Conservation (phyloP, 108 stramenopile genomes). For the Mediolabrus comicus region DNA sequence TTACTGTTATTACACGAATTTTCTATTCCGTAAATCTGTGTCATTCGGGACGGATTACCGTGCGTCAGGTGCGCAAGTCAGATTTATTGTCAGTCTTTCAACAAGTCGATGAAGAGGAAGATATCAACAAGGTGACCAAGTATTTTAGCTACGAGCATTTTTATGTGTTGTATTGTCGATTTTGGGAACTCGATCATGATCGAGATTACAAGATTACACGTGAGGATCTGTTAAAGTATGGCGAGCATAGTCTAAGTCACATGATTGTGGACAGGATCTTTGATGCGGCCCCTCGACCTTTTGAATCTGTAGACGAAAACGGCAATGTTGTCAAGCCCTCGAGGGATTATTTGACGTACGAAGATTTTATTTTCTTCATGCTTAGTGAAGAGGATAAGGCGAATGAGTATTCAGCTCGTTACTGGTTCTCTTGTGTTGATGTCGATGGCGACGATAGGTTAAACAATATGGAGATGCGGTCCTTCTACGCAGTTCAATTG, state of each 20-base stretch:
- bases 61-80: slow-evolving; percentile 82
- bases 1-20: slow-evolving; percentile 96
- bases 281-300: slow-evolving; percentile 88
- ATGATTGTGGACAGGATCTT: slow-evolving; percentile 98
- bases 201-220: slow-evolving; percentile 91
- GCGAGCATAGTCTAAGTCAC: slow-evolving; percentile 91
- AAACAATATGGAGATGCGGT: slow-evolving; percentile 95
- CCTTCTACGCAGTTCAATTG: slow-evolving; percentile 88
- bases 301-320: slow-evolving; percentile 40
- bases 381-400: slow-evolving; percentile 97
- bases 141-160: slow-evolving; percentile 98
- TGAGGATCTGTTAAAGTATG: slow-evolving; percentile 95
- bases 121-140: slow-evolving; percentile 95
- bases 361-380: slow-evolving; percentile 99
- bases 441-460: slow-evolving; percentile 95
- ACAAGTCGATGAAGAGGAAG: slow-evolving; percentile 93
- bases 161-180: slow-evolving; percentile 98
- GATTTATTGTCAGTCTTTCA: slow-evolving; percentile 85
- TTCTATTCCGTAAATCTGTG: slow-evolving; percentile 91
- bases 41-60: slow-evolving; percentile 89
- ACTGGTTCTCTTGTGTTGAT: slow-evolving; percentile 97
- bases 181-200: slow-evolving; percentile 98
- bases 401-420: slow-evolving; percentile 87
- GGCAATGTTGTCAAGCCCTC: slow-evolving; percentile 36
- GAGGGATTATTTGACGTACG: slow-evolving; percentile 84